Percentiles rank a stretch among this genome's conserved stretches.
Evolutionary conservation across 2,329 filamentous ascomycete species (phyloP).

Genomic region (Sclerotiophoma versabilis): DNA sequence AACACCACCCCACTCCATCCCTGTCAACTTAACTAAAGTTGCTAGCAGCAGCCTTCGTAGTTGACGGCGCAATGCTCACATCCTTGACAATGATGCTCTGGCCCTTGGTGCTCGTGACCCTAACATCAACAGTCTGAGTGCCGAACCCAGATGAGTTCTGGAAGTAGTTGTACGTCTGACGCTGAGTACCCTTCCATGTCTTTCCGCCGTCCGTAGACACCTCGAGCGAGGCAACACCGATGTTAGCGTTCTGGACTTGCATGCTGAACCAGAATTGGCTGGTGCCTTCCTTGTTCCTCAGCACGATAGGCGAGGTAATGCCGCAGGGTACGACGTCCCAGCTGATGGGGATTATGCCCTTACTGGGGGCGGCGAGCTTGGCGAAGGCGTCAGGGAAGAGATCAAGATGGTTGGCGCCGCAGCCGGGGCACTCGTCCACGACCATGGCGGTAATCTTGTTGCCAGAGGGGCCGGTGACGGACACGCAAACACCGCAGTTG

Average conservation of each 20-base stretch:
- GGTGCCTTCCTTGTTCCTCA: constrained; percentile 63
- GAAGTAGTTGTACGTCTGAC: constrained; percentile 65
- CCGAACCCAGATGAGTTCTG: constrained; percentile 66
- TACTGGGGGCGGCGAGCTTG: constrained; percentile 53
- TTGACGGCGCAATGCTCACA: constrained; percentile 53
- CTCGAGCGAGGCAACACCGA: constrained; percentile 63
- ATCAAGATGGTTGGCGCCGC: constrained; percentile 62
- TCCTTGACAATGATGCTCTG: constrained; percentile 59
- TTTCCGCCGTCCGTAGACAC: constrained; percentile 67
- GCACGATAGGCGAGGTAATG: constrained; percentile 57
- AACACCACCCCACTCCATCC: neutral
- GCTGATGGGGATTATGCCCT: constrained; percentile 58
- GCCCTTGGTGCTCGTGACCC: constrained; percentile 62
- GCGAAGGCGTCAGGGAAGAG: constrained; percentile 62
- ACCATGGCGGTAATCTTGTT: constrained; percentile 70
- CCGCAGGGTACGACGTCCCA: constrained; percentile 62
- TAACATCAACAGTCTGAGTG: constrained; percentile 61
- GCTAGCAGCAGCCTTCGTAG: constrained; percentile 34
- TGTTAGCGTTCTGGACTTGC: constrained; percentile 70
- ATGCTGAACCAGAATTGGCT: constrained; percentile 65
- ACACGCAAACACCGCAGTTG: constrained; percentile 68
- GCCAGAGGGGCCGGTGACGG: constrained; percentile 64
- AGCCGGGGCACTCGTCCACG: constrained; percentile 65
- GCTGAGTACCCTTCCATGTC: constrained; percentile 64
- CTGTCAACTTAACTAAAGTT: constrained; percentile 39